phyloP scores from a whole-genome alignment of 2,329 filamentous ascomycete genomes.

The Immersiporthe knoxdaviesiana region DNA sequence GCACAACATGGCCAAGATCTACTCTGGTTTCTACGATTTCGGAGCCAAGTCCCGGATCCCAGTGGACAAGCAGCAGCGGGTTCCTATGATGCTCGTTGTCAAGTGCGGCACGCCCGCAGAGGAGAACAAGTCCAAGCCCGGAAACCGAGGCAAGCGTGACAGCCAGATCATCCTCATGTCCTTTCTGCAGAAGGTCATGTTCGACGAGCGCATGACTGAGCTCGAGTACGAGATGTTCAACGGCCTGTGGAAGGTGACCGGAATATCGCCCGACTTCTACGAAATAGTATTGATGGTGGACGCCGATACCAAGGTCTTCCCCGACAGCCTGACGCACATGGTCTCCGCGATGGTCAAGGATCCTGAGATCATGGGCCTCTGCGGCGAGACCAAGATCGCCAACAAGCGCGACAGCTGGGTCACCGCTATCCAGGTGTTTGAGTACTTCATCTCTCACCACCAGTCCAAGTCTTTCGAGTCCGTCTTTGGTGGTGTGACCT shows the following conservation, averaged over 20 bases:
- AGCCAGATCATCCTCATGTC: constrained; percentile 99
- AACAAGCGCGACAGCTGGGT: constrained; percentile 97
- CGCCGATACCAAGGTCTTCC: constrained; percentile 98
- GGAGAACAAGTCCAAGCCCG: constrained; percentile 78
- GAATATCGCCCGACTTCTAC: constrained; percentile 97
- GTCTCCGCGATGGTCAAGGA: constrained; percentile 98
- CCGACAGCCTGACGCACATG: constrained; percentile 98
- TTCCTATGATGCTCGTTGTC: constrained; percentile 95
- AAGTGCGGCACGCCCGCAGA: constrained; percentile 96
- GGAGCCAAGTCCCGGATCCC: constrained; percentile 80
- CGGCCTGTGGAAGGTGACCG: constrained; percentile 96
- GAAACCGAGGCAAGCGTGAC: constrained; percentile 97
- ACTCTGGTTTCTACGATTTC: constrained; percentile 98
- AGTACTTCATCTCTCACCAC: constrained; percentile 99
- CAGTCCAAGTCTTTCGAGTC: constrained; percentile 97
- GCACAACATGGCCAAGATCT: constrained; percentile 99
- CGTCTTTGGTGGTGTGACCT: constrained; percentile 98
- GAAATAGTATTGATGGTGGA: constrained; percentile 99
- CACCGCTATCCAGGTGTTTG: constrained; percentile 97
- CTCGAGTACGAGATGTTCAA: constrained; percentile 99
- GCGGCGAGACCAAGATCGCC: constrained; percentile 98
- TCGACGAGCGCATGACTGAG: constrained; percentile 99
- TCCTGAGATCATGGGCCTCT: constrained; percentile 98
- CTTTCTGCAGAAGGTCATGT: constrained; percentile 99
- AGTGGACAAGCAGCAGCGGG: constrained; percentile 86